Conservation (phyloP, 805 yeast genomes). For the Nematodospora valgi region DNA sequence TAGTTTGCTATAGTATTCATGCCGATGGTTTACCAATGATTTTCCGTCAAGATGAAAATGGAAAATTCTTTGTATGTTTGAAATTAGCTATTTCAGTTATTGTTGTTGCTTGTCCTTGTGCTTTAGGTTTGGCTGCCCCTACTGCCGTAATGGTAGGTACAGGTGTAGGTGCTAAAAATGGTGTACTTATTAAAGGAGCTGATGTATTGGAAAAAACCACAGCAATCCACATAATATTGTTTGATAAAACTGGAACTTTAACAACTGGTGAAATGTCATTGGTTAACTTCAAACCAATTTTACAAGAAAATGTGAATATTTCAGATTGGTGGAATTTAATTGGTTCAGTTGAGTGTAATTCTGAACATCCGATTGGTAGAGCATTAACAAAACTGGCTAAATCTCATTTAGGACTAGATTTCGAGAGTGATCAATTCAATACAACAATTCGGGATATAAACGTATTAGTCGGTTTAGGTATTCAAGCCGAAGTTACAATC, state of each 20-base stretch:
- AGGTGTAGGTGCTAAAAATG: slow-evolving; percentile 89
- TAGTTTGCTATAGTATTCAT: slow-evolving; percentile 26
- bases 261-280: slow-evolving; percentile 78
- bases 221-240: slow-evolving; percentile 61
- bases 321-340: slow-evolving; percentile 49
- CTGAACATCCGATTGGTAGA: slow-evolving; percentile 87
- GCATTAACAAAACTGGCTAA: slow-evolving; percentile 52
- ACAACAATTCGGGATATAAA: slow-evolving; percentile 31
- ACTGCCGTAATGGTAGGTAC: slow-evolving; percentile 99
- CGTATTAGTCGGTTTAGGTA: slow-evolving; percentile 45
- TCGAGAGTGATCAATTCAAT: slow-evolving; percentile 30
- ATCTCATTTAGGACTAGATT: slow-evolving; percentile 21
- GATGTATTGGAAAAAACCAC: slow-evolving; percentile 76
- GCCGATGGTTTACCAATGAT: slow-evolving; percentile 40
- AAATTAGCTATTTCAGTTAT: slow-evolving; percentile 85
- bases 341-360: slow-evolving; percentile 58
- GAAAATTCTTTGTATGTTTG: slow-evolving; percentile 63
- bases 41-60: slow-evolving; percentile 45
- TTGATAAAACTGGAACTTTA: slow-evolving; percentile 95
- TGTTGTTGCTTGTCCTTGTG: slow-evolving; percentile 99
- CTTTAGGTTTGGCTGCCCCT: slow-evolving; percentile 95
- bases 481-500: slow-evolving; percentile 24
- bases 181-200: slow-evolving; percentile 91
- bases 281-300: slow-evolving; percentile 16
- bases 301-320: slow-evolving; percentile 3